Conservation (phyloP, 805 yeast genomes). For the Dipodascus geniculatus region DNA sequence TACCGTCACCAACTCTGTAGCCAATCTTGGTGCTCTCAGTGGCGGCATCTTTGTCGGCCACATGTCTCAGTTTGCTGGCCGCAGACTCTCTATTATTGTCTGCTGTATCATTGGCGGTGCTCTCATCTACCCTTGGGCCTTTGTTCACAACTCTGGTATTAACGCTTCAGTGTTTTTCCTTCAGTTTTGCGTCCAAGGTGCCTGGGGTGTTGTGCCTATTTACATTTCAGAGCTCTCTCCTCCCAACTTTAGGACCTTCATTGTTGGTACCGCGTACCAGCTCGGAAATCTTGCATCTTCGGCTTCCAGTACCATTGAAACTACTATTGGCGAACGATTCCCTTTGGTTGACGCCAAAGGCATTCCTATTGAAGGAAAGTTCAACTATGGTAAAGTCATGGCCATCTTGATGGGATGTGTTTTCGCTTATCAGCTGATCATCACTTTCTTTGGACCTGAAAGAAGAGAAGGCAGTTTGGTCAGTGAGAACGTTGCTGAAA, state of each 20-base stretch:
- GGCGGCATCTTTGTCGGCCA: conserved; percentile 58
- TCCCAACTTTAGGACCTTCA: conserved; percentile 49
- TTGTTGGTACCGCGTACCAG: conserved; percentile 54
- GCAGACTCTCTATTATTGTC: conserved; percentile 43
- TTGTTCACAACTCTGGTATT: conserved; percentile 33
- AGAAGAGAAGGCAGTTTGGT: conserved; percentile 17
- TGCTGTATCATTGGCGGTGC: conserved; percentile 47
- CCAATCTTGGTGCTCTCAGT: conserved; percentile 53
- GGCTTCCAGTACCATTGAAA: conserved; percentile 61
- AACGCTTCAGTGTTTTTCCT: conserved; percentile 53
- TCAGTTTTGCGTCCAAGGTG: conserved; percentile 58
- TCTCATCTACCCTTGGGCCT: conserved; percentile 52
- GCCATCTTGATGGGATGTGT: conserved; percentile 58
- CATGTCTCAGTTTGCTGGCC: conserved; percentile 43
- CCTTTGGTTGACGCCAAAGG: conserved; percentile 35
- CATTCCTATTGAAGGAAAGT: conserved; percentile 22
- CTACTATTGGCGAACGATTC: conserved; percentile 48
- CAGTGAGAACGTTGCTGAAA: neutral
- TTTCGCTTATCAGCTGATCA: conserved; percentile 38
- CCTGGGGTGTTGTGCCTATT: conserved; percentile 63
- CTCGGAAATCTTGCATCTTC: conserved; percentile 63
- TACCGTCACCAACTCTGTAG: conserved; percentile 51
- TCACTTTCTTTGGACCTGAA: conserved; percentile 49
- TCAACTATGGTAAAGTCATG: conserved; percentile 60
- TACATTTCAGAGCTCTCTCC: conserved; percentile 56